Evolutionary conservation across 202 grass and related monocot genomes (phyloP).

Genomic region (Elaeis oleifera): DNA sequence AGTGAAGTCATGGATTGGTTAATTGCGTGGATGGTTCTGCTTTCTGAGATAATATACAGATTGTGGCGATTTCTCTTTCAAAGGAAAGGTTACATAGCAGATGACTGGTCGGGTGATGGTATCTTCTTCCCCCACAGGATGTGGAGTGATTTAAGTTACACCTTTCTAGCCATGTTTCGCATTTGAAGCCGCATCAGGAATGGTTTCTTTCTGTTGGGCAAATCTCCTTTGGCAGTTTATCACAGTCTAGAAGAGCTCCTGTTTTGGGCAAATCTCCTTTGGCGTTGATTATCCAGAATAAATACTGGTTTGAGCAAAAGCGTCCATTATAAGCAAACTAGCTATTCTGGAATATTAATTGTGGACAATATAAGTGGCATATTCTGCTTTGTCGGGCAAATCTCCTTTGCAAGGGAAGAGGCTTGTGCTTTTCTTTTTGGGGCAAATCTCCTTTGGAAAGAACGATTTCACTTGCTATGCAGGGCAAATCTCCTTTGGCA

Average conservation of each 20-base stretch:
- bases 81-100: too few species aligned
- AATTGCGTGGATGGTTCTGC: too few species aligned
- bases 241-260: too few species aligned
- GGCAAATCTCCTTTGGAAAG: constrained; percentile 39
- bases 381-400: constrained; percentile 35
- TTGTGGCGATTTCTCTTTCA: too few species aligned
- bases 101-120: not conserved
- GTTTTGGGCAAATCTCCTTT: constrained; percentile 20
- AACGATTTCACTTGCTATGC: constrained; percentile 8
- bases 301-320: too few species aligned
- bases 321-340: too few species aligned
- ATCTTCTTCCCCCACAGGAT: constrained; percentile 18
- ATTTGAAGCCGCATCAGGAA: not conserved
- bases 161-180: not conserved
- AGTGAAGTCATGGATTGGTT: too few species aligned
- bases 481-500: constrained; percentile 46
- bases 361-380: not conserved
- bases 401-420: constrained; percentile 40
- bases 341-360: too few species aligned
- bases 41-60: too few species aligned
- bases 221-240: constrained; percentile 80
- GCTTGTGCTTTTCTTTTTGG: constrained; percentile 2
- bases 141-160: not conserved
- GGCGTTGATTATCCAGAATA: not conserved
- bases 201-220: constrained; percentile 37